A percentile compares a stretch with the other conserved stretches of the same genome.
phyloP scores from a whole-genome alignment of 2,329 filamentous ascomycete species.

The Epichloe festucae region DNA sequence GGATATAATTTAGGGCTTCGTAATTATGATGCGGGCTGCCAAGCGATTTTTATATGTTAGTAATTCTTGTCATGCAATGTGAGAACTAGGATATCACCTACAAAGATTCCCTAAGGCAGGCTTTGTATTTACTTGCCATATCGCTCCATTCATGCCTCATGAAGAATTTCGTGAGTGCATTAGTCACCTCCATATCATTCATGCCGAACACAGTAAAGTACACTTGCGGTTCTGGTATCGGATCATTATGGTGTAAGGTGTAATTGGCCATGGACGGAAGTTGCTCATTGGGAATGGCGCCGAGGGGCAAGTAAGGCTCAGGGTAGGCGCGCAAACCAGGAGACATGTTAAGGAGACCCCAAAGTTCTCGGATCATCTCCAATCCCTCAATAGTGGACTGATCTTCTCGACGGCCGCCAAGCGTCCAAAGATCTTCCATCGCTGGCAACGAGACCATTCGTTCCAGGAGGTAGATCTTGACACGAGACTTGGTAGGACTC shows the following conservation, averaged over 20 bases:
- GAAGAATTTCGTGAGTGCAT: neutral
- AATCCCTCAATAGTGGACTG: neutral
- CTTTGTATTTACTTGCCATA: neutral
- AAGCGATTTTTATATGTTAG: too few species aligned
- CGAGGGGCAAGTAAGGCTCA: neutral
- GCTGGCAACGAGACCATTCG: neutral
- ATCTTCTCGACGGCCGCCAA: neutral
- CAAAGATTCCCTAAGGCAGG: neutral
- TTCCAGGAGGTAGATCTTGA: constrained; percentile 1
- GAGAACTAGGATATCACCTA: neutral
- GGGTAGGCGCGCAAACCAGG: neutral
- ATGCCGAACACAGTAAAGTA: neutral
- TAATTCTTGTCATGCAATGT: too few species aligned
- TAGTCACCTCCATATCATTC: neutral
- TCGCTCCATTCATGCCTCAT: neutral
- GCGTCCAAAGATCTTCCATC: constrained; percentile 1
- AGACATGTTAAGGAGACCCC: neutral
- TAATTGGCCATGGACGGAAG: constrained; percentile 2
- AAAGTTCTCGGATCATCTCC: neutral
- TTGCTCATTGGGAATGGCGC: neutral
- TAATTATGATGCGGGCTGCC: neutral
- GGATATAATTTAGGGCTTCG: neutral
- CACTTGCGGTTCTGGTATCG: constrained; percentile 1
- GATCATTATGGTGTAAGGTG: neutral
- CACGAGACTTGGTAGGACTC: neutral